Conservation (phyloP, 306 rosid genomes). For the Cucumis melo region DNA sequence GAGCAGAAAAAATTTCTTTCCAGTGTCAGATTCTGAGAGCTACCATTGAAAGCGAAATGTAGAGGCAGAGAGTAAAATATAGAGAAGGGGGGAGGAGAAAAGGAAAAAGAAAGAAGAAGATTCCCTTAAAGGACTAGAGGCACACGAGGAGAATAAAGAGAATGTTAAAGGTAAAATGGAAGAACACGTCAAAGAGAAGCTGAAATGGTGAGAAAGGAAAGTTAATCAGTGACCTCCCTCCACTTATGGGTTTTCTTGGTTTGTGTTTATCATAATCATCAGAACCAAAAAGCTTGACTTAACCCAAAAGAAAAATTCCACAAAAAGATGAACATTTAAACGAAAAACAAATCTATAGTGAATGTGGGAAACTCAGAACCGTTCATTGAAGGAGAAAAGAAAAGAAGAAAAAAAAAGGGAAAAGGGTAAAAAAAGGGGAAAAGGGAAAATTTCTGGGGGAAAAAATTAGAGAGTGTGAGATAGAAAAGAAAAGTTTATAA, state of each 20-base stretch:
- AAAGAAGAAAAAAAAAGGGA: background rate
- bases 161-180: slow-evolving; percentile 12
- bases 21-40: slow-evolving; percentile 11
- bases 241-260: slow-evolving; percentile 13
- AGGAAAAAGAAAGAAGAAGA: slow-evolving; percentile 5
- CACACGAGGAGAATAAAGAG: slow-evolving; percentile 26
- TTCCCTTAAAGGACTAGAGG: slow-evolving; percentile 24
- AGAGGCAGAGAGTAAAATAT: background rate
- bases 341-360: background rate
- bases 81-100: slow-evolving; percentile 3
- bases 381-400: background rate
- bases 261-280: background rate
- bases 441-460: background rate
- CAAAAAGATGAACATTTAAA: slow-evolving; percentile 15
- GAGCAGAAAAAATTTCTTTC: background rate
- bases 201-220: slow-evolving; percentile 14
- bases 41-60: slow-evolving; percentile 30
- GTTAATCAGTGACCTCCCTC: background rate
- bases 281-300: slow-evolving; percentile 14
- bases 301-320: slow-evolving; percentile 9
- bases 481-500: background rate
- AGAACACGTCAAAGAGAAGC: slow-evolving; percentile 16
- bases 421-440: background rate
- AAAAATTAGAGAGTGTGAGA: background rate
- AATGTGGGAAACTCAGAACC: background rate